phyloP scores from a whole-genome alignment of 805 yeast genomes.

The Lachancea nothofagi region DNA sequence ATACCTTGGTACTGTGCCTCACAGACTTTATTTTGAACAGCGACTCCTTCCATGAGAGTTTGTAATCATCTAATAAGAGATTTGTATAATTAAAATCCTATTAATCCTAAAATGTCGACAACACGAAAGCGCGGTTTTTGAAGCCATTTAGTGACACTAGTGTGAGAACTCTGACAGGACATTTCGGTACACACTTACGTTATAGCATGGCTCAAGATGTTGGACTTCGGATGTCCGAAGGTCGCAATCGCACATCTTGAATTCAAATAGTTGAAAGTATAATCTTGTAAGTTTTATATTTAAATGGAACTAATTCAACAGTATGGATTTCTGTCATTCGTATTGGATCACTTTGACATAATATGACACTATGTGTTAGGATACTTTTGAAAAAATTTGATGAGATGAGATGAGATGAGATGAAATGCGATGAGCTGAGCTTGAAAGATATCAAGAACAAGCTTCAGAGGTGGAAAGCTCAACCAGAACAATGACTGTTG shows the following conservation, averaged over 20 bases:
- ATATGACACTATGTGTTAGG: neutral
- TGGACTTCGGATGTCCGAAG: too few relatives aligned
- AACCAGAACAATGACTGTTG: neutral
- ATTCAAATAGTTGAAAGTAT: too few relatives aligned
- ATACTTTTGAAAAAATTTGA: slow-evolving; percentile 4
- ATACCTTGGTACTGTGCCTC: neutral
- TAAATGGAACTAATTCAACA: too few relatives aligned
- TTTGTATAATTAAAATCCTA: slow-evolving; percentile 6
- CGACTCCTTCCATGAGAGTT: slow-evolving; percentile 2
- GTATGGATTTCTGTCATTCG: too few relatives aligned
- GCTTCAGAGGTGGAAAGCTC: neutral
- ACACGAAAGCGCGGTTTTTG: neutral
- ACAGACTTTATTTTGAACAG: neutral
- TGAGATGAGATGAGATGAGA: slow-evolving; percentile 11
- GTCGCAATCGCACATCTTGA: too few relatives aligned
- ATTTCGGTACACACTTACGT: too few relatives aligned
- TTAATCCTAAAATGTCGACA: neutral
- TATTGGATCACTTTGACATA: neutral
- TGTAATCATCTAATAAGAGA: slow-evolving; percentile 9
- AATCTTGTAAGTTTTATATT: too few relatives aligned
- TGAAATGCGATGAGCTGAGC: slow-evolving; percentile 18
- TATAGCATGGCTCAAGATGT: too few relatives aligned
- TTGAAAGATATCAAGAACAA: neutral
- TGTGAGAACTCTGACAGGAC: too few relatives aligned
- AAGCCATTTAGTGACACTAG: neutral